Base-by-base conservation (phyloP, 2,329 filamentous ascomycete genomes). In the Zymoseptoria brevis region DNA sequence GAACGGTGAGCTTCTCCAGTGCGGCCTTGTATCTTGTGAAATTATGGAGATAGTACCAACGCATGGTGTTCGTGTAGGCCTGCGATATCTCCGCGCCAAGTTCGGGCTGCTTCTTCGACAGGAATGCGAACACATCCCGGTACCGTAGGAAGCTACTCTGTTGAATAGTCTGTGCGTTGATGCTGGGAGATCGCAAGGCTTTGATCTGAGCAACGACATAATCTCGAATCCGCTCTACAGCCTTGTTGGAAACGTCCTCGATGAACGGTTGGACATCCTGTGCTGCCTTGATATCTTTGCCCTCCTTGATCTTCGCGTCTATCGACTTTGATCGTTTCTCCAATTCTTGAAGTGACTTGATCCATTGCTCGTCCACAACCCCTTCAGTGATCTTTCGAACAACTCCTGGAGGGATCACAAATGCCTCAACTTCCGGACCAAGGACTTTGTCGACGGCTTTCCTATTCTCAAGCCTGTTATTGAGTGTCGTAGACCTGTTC, bases 11-110 rank as follows among this genome's bases (percentile, higher is more conserved):
- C 73, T 90, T 95, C 57, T 88, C 87, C 5, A 99, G 79, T 0
- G 94, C 87, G 67, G 87, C 86, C 64, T 88, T 85, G 73, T 99
- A 99, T 35, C 93, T 86, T 3, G 84, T 86, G 71, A 99, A 99
- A 72, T 96, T 90, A 65, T 88, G 94, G 56, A 88, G 77, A 72
- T 97, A 97, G 71, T 99, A 99, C 94, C 94, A 99, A 56, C 91
- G 85, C 90, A 99, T 99, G 0, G 95, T 99, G 73, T 96, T 96
- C 77, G 95, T 87, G 70, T 99, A 99, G 3, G 95, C 94, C 72
- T 90, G 88, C 8, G 86, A 86, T 64, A 99, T 96, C 74, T 99
- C 90, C 56, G 92, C 87, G 8, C 90, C 90, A 5, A 99, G 83
- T n/a, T 84, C 81, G 1, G 88, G 79, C 68, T 97, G 91, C 65